Base-by-base conservation (phyloP, 805 yeast species). In the Lachancea thermotolerans region DNA sequence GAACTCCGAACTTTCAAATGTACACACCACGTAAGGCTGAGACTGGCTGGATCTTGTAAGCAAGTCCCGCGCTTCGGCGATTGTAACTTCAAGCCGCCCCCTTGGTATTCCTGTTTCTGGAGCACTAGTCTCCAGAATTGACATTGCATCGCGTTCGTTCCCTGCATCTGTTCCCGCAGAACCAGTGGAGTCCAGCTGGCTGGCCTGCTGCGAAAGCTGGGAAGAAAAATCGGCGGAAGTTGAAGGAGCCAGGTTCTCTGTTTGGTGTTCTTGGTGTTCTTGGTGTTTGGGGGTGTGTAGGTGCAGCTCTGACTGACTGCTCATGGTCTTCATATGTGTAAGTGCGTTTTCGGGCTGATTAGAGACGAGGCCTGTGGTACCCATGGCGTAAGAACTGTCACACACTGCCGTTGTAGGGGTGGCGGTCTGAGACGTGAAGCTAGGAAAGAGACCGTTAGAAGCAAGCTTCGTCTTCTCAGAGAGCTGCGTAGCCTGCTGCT, bases 1-100 rank as follows among this genome's bases (percentile, higher is more conserved):
- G 52, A 82, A 85, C 67, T 93, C 98, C 1, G 95, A 82, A 49
- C 91, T 82, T 62, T 88, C 95, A 69, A 85, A 89, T 10, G 95
- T 84, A 65, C 95, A 86, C 32, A 89, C 96, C 15, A 86, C 95
- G 63, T 89, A 84, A 2, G 96, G 96, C 54, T 78, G 85, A 3
- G 91, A 72, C 7, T 41, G 60, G 58, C 70, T 68, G 4, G 79
- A 66, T 37, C 74, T 71, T 30, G 81, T 77, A 36, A 73, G 67
- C 50, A 91, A 72, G 54, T 81, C 82, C 47, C 73, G 75, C 1
- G 96, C 97, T 64, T 87, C 91, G 25, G 85, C 69, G 49, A 91
- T 87, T 30, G 78, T 79, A 39, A 93, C 89, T 56, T 80, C 79
- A 42, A 91, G 73, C 62, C 85, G 85, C 37, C 98, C 98, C 59